Percentiles rank a stretch among this genome's conserved stretches.
Conservation (phyloP, 2,329 filamentous ascomycete genomes). For the Metarhizium humberi region DNA sequence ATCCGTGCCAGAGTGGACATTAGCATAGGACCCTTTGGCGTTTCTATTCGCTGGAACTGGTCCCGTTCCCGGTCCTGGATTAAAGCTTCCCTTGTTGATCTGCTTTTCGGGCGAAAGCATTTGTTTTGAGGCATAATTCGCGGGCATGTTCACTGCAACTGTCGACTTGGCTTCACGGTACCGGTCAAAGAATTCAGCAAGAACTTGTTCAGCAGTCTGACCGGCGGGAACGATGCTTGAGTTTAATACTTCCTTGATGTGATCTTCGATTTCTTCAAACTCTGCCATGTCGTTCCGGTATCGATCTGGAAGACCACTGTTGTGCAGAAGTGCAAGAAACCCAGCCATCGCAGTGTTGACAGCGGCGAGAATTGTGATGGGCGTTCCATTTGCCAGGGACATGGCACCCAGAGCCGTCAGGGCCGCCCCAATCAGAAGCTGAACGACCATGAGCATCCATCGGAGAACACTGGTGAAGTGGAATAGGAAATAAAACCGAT, state of each 20-base stretch:
- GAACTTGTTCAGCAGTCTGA: constrained; percentile 34
- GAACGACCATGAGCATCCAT: constrained; percentile 37
- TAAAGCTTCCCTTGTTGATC: background rate
- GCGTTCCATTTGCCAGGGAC: constrained; percentile 23
- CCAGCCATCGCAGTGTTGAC: constrained; percentile 41
- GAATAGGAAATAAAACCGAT: constrained; percentile 35
- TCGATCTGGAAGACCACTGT: constrained; percentile 42
- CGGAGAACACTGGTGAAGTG: constrained; percentile 31
- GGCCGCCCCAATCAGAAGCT: constrained; percentile 38
- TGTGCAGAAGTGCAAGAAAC: constrained; percentile 41
- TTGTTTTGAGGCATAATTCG: constrained; percentile 25
- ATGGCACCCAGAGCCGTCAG: constrained; percentile 41
- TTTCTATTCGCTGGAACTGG: background rate
- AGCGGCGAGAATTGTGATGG: constrained; percentile 40
- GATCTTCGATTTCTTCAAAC: constrained; percentile 39
- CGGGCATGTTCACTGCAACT: constrained; percentile 37
- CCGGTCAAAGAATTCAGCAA: constrained; percentile 36
- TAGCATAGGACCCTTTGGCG: background rate
- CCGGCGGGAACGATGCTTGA: constrained; percentile 33
- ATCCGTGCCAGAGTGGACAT: background rate
- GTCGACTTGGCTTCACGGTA: constrained; percentile 37
- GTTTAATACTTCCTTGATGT: constrained; percentile 40
- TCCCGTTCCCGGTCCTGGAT: background rate
- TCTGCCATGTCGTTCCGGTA: constrained; percentile 40
- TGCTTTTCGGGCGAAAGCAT: constrained; percentile 7